Base-by-base conservation (phyloP, 1,284 basidiomycete genomes). In the Thecaphora thlaspeos region DNA sequence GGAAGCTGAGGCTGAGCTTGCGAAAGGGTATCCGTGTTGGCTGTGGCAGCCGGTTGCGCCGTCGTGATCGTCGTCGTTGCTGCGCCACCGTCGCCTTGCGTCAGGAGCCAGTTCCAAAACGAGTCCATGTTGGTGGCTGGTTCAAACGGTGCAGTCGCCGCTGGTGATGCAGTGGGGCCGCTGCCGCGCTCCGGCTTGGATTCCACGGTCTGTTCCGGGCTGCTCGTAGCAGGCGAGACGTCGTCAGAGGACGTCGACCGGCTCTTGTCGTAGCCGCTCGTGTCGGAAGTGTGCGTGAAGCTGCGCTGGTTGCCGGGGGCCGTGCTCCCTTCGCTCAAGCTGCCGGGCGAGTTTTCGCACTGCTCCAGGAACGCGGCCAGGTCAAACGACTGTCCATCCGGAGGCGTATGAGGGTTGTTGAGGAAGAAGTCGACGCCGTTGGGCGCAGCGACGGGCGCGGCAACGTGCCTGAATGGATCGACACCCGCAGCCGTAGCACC, bases 31-130 rank as follows among this genome's bases (percentile, higher is more conserved):
- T n/a, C n/a, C n/a, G n/a, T n/a, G n/a, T n/a, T n/a, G n/a, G n/a
- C n/a, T n/a, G n/a, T n/a, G n/a, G n/a, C n/a, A n/a, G n/a, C n/a
- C n/a, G n/a, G n/a, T n/a, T n/a, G n/a, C 32, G 32, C 10, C 32
- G 32, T 10, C 10, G 10, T 34, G 32, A 34, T 34, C 32, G 32
- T 17, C 32, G 32, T 17, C 32, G 32, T 10, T 7, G 36, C 18
- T 37, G 36, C 36, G 14, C 8, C 17, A 7, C 5, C 36, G 36
- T 7, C 14, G 36, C 68, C 70, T 42, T 71, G 70, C 10, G 53
- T 61, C 22, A 71, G 60, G 48, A 71, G 59, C 70, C 70, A 71
- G 51, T 64, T 70, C 68, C 68, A 71, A 51, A 71, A 71, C 22
- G 60, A 62, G 37, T 71, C 69, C 56, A 71, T 57, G 23, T 53